phyloP scores from a whole-genome alignment of 1,284 basidiomycete genomes.

The Rhodotorula sp. region DNA sequence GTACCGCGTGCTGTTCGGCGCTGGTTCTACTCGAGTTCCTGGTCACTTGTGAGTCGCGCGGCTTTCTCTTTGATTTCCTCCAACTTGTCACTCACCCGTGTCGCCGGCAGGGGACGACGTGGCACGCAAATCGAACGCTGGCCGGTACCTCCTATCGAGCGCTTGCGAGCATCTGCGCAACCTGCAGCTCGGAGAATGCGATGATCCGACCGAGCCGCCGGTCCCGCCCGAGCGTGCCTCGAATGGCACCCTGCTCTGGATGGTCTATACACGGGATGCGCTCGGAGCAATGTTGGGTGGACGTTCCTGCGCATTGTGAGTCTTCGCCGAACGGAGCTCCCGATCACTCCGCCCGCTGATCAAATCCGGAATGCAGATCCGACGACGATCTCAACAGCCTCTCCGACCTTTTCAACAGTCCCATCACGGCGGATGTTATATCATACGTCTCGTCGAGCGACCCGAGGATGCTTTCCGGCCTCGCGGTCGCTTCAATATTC shows the following conservation, averaged over 20 bases:
- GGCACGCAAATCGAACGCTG: slow-evolving; percentile 2
- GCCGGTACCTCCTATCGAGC: slow-evolving; percentile 21
- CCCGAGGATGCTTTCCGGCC: slow-evolving; percentile 25
- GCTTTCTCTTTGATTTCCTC: too few species aligned
- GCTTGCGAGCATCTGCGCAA: slow-evolving; percentile 32
- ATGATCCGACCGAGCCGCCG: slow-evolving; percentile 30
- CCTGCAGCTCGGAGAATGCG: slow-evolving; percentile 26
- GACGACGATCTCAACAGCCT: slow-evolving; percentile 31
- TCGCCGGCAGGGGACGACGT: slow-evolving; percentile 17
- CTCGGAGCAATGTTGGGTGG: slow-evolving; percentile 20
- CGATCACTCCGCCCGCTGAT: not conserved
- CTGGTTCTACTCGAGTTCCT: slow-evolving; percentile 35
- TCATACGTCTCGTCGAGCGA: slow-evolving; percentile 27
- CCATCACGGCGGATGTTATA: slow-evolving; percentile 18
- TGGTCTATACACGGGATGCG: slow-evolving; percentile 33
- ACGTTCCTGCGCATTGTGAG: slow-evolving; percentile 15
- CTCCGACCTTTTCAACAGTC: slow-evolving; percentile 29
- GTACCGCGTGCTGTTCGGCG: slow-evolving; percentile 9
- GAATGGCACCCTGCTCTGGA: slow-evolving; percentile 38
- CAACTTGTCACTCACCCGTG: too few species aligned
- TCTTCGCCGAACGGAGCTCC: not conserved
- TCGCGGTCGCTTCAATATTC: slow-evolving; percentile 36
- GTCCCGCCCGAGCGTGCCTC: slow-evolving; percentile 16
- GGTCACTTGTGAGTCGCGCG: slow-evolving; percentile 22
- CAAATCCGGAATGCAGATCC: not conserved